Evolutionary conservation across 352 stramenopile genomes (phyloP).

Genomic region (Globisporangium spiculum): DNA sequence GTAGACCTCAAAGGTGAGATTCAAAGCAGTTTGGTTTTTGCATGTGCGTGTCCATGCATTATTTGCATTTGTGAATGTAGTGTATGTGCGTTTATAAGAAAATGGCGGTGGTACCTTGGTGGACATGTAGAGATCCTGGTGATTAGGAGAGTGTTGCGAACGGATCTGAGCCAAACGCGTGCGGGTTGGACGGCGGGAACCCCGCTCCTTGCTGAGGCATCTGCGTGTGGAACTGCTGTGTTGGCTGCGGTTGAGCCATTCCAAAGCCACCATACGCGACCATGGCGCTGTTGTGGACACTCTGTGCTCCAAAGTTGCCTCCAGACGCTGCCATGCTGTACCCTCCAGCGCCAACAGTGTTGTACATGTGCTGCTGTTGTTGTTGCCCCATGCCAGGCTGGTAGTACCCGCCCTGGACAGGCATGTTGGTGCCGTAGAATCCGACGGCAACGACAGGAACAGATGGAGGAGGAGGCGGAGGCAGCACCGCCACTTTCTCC

Average conservation of each 20-base stretch:
- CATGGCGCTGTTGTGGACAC: conserved; percentile 15
- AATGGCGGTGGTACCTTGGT: neutral
- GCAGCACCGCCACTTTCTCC: conserved; percentile 64
- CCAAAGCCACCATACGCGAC: conserved; percentile 21
- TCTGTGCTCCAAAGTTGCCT: conserved; percentile 14
- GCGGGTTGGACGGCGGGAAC: conserved; percentile 23
- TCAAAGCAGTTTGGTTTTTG: neutral
- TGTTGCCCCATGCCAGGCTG: conserved; percentile 24
- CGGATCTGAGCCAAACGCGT: conserved; percentile 38
- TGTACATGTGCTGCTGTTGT: conserved; percentile 39
- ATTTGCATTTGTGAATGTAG: neutral
- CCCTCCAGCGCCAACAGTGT: conserved; percentile 19
- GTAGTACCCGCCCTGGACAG: conserved; percentile 22
- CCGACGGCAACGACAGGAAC: conserved; percentile 12
- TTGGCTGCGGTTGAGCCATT: conserved; percentile 10
- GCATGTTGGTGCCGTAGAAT: conserved; percentile 25
- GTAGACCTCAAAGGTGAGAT: neutral
- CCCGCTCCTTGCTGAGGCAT: conserved; percentile 16
- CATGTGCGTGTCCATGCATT: neutral
- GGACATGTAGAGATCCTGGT: too few species aligned
- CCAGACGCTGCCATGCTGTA: conserved; percentile 23
- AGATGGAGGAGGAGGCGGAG: conserved; percentile 33
- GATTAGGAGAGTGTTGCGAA: conserved; percentile 61
- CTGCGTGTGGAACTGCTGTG: conserved; percentile 43
- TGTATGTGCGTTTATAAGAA: conserved; percentile 1